Percentiles rank a stretch among this genome's conserved stretches.
Conservation (phyloP, 2,329 filamentous ascomycete species). For the Colletotrichum aenigma region DNA sequence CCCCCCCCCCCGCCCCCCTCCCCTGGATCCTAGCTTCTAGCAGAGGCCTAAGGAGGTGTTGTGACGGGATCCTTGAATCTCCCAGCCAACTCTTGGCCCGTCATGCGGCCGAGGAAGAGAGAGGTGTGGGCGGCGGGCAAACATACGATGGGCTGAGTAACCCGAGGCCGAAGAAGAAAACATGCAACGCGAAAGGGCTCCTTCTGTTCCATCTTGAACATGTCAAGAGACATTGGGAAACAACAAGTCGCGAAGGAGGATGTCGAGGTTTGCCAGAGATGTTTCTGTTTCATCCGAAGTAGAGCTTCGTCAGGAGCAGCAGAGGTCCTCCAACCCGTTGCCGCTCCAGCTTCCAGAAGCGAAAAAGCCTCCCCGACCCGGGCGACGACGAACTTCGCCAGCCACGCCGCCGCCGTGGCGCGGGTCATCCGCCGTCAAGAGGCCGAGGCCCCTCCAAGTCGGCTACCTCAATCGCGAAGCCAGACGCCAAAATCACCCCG, state of each 20-base stretch:
- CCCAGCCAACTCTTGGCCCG: slow-evolving; percentile 1
- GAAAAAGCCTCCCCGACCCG: neutral
- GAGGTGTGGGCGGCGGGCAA: neutral
- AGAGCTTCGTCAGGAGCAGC: neutral
- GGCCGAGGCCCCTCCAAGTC: neutral
- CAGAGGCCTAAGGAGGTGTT: neutral
- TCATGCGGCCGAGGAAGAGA: neutral
- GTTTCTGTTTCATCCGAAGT: neutral
- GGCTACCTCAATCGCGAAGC: neutral
- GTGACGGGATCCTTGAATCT: neutral
- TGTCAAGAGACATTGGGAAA: neutral
- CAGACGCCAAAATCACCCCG: neutral
- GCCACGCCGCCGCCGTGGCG: neutral
- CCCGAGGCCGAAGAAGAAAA: neutral
- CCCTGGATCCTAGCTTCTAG: neutral
- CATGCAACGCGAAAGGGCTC: neutral
- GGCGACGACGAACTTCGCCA: neutral
- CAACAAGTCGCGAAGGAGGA: neutral
- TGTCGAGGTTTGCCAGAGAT: neutral
- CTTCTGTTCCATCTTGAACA: neutral
- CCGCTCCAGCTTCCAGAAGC: neutral
- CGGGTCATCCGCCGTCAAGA: neutral
- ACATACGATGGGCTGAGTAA: neutral
- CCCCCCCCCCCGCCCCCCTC: too few relatives aligned
- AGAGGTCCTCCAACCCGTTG: neutral